Evolutionary conservation across 2,329 filamentous ascomycete genomes (phyloP), one percentile per base, ranked within the genome.

Genomic region (Nemania sp.): DNA sequence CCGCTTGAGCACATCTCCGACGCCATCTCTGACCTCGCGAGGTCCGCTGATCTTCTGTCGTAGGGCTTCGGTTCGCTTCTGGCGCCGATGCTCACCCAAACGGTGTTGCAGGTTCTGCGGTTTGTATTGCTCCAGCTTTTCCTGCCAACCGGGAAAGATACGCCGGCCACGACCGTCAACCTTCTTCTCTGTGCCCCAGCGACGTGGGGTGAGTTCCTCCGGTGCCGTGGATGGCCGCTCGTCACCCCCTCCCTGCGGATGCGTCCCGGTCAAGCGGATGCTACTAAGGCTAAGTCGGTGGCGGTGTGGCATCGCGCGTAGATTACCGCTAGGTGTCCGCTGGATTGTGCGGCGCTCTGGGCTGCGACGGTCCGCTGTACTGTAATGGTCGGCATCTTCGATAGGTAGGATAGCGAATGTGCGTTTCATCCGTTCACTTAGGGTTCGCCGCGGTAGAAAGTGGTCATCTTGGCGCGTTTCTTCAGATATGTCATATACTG

Each of bases 351-450:
- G 80, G 3, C 85, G 81, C 42, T 87, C 82, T 0, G 79, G 76
- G 2, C 74, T 74, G 32, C 75, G 70, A 25, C 68, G 71, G 13
- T 78, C 74, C 18, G 68, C 59, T 2, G 62, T 56, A 34, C 70
- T 69, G 50, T 76, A 72, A 43, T 77, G 69, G 32, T 77, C 75
- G 21, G 80, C 76, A 47, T 79, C 73, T 2, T 77, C 75, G n/a
- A 79, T 65, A 0, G 86, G 85, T 49, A 88, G 68, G 29, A 88
- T 86, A 12, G 85, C 80, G 75, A 88, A 87, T 0, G 85, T 88
- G 37, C 79, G 77, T 73, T 83, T 85, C 75, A 87, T 74, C 34
- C 79, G 81, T 35, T 78, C 73, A 59, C 79, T 83, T 39, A 79
- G 79, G 2, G 79, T 79, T 20, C 68, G 60, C 57, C 61, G 53